phyloP scores from a whole-genome alignment of 1,139 yeast genomes.

The Suhomyces atakaporum region DNA sequence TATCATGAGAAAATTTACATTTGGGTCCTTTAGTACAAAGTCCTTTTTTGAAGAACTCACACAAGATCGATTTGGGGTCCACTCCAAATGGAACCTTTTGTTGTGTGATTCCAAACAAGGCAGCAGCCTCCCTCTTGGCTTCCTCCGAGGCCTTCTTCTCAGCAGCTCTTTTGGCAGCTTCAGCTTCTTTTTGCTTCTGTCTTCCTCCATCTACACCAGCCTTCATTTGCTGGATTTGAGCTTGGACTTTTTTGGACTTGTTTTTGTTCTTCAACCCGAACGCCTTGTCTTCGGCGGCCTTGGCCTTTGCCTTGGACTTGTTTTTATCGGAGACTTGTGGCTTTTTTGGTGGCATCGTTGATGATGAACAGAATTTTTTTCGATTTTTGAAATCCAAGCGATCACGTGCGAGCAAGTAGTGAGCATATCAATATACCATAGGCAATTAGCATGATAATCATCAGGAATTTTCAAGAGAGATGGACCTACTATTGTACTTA shows the following conservation, averaged over 20 bases:
- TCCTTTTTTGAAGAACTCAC: constrained; percentile 90
- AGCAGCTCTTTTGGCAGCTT: constrained; percentile 70
- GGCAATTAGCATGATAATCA: too few species aligned
- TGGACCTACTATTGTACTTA: too few species aligned
- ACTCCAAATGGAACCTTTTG: constrained; percentile 97
- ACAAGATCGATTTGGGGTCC: constrained; percentile 91
- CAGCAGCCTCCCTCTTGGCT: constrained; percentile 85
- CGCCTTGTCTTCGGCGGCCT: constrained; percentile 82
- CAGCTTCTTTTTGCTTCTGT: constrained; percentile 74
- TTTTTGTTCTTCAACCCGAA: constrained; percentile 95
- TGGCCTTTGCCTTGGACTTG: constrained; percentile 69
- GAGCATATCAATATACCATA: too few species aligned
- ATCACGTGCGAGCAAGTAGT: too few species aligned
- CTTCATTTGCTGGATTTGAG: constrained; percentile 73
- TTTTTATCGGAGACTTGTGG: constrained; percentile 56
- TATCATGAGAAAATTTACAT: constrained; percentile 94
- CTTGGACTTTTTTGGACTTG: constrained; percentile 90
- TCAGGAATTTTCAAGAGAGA: too few species aligned
- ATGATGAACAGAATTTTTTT: background rate
- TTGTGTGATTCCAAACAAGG: constrained; percentile 67
- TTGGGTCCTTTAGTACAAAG: constrained; percentile 85
- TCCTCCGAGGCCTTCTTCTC: constrained; percentile 91
- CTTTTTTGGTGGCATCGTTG: constrained; percentile 60
- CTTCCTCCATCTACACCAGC: constrained; percentile 64
- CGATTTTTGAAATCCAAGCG: too few species aligned